Base-by-base conservation (phyloP, 2,329 filamentous ascomycete species). In the Lachnellula hyalina region DNA sequence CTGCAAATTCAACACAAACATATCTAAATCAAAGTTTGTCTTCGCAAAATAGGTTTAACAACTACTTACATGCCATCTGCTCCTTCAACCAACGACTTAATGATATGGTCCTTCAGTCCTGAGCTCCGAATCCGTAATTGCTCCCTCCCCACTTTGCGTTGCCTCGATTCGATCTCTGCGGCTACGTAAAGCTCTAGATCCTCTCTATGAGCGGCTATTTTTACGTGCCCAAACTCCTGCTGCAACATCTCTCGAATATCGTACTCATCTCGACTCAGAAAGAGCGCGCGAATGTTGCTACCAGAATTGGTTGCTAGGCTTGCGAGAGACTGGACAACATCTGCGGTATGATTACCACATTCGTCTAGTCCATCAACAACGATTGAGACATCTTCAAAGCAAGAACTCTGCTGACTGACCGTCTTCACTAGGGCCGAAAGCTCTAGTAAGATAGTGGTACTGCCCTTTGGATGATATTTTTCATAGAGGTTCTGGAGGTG, bases 181-280 rank as follows among this genome's bases (percentile, higher is more conserved):
- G 53, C 49, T 25, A 58, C 53, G 45, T 53, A 58, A 34, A 58
- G 46, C 5, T 44, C 23, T 44, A 58, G 38, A 23, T 58, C 56
- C 12, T 48, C 32, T 4, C 42, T 54, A 25, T 32, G 28, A 6
- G 53, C 56, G 14, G 42, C 51, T 12, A 57, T 57, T 7, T n/a
- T 17, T 28, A 51, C 41, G 6, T 44, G n/a, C 8, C 45, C 25
- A 44, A 44, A 54, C 5, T 17, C 8, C 5, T 44, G 11, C 1
- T 34, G 12, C 12, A 53, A 17, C 8, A 41, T 9, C 8, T 32
- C 3, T n/a, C 38, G 34, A 28, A 53, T 53, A 5, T 53, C 51
- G n/a, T 23, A 6, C 17, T 32, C 53, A 35, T 4, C 35, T 36
- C 8, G 7, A 32, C 12, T 34, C 1, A 49, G 17, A 32, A 52